A percentile compares a stretch with the other conserved stretches of the same genome.
These are phyloP conservation scores for Berberis vulgaris DNA, from an alignment of 164 flowering plant species.

Conservation along the genomic window DNA sequence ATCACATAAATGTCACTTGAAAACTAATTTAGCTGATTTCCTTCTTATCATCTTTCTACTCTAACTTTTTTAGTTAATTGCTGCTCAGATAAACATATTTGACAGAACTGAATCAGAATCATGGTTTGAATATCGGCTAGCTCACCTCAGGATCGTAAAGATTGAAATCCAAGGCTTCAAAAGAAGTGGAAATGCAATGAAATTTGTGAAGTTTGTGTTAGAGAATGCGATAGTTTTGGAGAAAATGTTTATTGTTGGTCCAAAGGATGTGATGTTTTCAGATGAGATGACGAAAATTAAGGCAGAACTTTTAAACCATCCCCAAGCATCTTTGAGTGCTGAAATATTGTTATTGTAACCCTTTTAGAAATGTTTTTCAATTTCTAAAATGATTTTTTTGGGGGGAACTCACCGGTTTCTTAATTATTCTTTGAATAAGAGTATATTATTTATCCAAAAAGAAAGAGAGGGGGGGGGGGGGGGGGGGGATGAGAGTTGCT, in stretches of 20 bases:
- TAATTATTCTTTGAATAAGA: too few relatives aligned
- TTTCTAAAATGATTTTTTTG: too few relatives aligned
- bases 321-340: too few relatives aligned
- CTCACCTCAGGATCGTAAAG: not conserved
- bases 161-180: not conserved
- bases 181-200: not conserved
- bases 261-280: not conserved
- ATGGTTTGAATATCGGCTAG: not conserved
- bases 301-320: too few relatives aligned
- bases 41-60: not conserved
- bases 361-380: too few relatives aligned
- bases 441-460: too few relatives aligned
- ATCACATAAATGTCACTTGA: not conserved
- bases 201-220: not conserved
- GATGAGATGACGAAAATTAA: too few relatives aligned
- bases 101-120: not conserved
- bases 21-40: not conserved
- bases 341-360: too few relatives aligned
- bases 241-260: slow-evolving; percentile 6
- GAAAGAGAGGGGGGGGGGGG: too few relatives aligned
- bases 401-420: too few relatives aligned
- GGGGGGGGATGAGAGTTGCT: too few relatives aligned
- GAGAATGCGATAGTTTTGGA: not conserved
- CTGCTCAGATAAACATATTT: not conserved
- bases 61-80: too few relatives aligned